phyloP scores from a whole-genome alignment of 225 moss, liverwort and hornwort species.

The Antitrichia curtipendula region DNA sequence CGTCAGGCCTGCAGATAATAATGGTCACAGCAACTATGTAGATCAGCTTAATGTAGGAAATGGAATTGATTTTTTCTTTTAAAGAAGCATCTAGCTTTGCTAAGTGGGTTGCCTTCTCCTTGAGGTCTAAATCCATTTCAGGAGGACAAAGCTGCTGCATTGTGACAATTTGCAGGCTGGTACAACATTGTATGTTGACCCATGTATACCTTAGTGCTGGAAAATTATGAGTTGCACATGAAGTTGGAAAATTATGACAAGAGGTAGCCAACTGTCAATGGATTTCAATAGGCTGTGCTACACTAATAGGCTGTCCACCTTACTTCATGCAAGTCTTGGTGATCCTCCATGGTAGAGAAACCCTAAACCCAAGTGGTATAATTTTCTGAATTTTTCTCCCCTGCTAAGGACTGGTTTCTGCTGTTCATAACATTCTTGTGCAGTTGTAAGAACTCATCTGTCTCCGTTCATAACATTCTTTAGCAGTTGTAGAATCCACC shows the following conservation, averaged over 20 bases:
- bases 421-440: neutral
- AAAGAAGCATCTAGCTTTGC: neutral
- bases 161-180: neutral
- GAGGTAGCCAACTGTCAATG: neutral
- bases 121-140: neutral
- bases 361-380: neutral
- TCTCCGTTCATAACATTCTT: neutral
- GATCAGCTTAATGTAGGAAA: conserved; percentile 3
- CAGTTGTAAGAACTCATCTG: neutral
- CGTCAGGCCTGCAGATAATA: neutral
- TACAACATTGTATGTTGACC: neutral
- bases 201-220: neutral
- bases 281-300: neutral
- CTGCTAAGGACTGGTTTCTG: neutral
- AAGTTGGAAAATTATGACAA: neutral
- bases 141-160: neutral
- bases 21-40: neutral
- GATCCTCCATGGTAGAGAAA: neutral
- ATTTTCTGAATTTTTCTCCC: neutral
- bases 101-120: neutral
- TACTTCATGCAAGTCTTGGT: neutral
- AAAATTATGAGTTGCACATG: neutral
- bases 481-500: neutral
- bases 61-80: neutral
- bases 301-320: neutral